Evolutionary conservation across 345 rosid species (phyloP).

Genomic region (Arabidopsis suecica): DNA sequence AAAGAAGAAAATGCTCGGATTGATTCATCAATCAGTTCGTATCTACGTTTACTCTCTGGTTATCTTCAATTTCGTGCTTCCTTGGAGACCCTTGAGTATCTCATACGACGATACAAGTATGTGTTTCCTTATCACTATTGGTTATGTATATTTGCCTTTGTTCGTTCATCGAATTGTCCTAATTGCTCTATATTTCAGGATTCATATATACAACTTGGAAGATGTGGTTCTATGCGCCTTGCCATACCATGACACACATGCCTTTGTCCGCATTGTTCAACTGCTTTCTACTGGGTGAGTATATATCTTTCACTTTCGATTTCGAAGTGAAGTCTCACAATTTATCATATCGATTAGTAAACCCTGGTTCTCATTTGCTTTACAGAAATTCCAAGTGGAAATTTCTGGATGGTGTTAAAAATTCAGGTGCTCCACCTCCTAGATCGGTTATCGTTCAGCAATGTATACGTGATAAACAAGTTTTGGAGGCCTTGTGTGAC

Average conservation of each 20-base stretch:
- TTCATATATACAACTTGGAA: conserved; percentile 75
- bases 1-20: conserved; percentile 67
- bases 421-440: conserved; percentile 90
- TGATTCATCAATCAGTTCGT: conserved; percentile 60
- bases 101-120: conserved; percentile 91
- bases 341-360: conserved; percentile 13
- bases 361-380: conserved; percentile 34
- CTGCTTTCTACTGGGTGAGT: conserved; percentile 74
- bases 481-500: conserved; percentile 79
- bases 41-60: conserved; percentile 70
- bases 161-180: not conserved
- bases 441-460: conserved; percentile 88
- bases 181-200: conserved; percentile 56
- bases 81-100: conserved; percentile 83
- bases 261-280: conserved; percentile 82
- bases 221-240: conserved; percentile 79
- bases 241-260: conserved; percentile 91
- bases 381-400: conserved; percentile 88
- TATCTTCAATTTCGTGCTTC: conserved; percentile 68
- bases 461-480: conserved; percentile 78
- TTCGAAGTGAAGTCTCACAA: not conserved
- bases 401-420: conserved; percentile 81
- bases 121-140: conserved; percentile 23
- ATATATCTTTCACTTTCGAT: not conserved
- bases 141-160: conserved; percentile 5